phyloP scores from a whole-genome alignment of 495 filamentous ascomycete genomes.

The Xanthoparmelia taractica region DNA sequence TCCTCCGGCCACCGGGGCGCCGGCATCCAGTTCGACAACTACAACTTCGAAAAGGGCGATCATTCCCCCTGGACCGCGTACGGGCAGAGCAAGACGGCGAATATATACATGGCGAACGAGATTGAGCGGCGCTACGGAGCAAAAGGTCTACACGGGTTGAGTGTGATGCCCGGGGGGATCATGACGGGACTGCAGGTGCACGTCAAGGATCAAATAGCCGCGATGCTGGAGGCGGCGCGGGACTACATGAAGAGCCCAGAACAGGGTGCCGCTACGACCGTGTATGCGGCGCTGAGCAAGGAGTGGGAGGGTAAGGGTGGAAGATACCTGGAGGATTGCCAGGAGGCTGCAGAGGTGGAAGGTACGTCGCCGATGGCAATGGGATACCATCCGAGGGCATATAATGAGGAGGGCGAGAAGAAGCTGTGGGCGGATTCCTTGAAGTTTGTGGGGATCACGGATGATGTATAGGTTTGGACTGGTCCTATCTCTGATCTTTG shows the following conservation, averaged over 20 bases:
- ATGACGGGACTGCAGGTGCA: slow-evolving; percentile 25
- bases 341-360: slow-evolving; percentile 22
- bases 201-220: slow-evolving; percentile 22
- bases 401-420: slow-evolving; percentile 32
- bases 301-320: slow-evolving; percentile 36
- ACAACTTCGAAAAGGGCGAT: too few relatives aligned
- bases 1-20: too few relatives aligned
- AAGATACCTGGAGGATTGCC: slow-evolving; percentile 35
- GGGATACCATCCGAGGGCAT: slow-evolving; percentile 31
- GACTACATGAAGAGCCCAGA: slow-evolving; percentile 30
- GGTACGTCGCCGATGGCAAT: neutral
- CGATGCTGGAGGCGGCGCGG: slow-evolving; percentile 15
- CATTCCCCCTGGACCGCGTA: slow-evolving; percentile 35
- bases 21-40: too few relatives aligned
- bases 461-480: slow-evolving; percentile 9
- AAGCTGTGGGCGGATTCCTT: slow-evolving; percentile 33
- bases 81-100: slow-evolving; percentile 35
- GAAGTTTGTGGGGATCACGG: slow-evolving; percentile 30
- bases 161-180: slow-evolving; percentile 38
- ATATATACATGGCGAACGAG: slow-evolving; percentile 39
- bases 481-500: neutral
- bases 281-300: slow-evolving; percentile 36
- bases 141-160: slow-evolving; percentile 34
- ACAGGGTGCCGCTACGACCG: slow-evolving; percentile 38
- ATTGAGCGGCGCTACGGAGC: slow-evolving; percentile 36